Evolutionary conservation across 1,284 basidiomycete species (phyloP), one percentile per base, ranked within the genome.

Genomic region (Singerocomus rubriflavus): DNA sequence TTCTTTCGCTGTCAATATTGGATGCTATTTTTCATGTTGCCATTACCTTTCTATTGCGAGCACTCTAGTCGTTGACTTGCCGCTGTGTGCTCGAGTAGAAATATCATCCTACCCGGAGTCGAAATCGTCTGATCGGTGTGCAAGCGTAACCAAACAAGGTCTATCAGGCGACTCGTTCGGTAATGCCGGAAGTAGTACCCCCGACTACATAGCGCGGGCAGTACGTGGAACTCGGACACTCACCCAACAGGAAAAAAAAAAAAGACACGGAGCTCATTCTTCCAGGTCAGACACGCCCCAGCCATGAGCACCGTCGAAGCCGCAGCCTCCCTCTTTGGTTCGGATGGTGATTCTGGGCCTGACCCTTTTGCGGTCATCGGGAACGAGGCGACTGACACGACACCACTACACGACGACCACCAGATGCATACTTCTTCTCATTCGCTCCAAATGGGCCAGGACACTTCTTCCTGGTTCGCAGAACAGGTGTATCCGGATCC

Each of bases 301-400:
- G 49, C 62, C 57, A 86, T 85, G 82, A 78, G 73, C 66, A 72
- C 76, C 51, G 80, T 84, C 51, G 86, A 88, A 74, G 81, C 85
- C 59, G 88, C 88, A 43, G 85, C 88, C 48, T 81, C 85, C 51
- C 81, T 90, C 39, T 91, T 91, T 72, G 84, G 81, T 47, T 70
- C 78, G 39, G 77, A 81, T 26, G 73, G 55, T 40, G 77, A 88
- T 64, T 62, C 78, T 49, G 71, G 73, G 21, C 73, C 76, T 33
- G 86, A 88, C 71, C 81, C 80, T 38, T 89, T 89, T 69, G 77
- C 84, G 52, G 71, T 76, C 50, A 74, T 85, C 52, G 84, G 80
- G 37, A 69, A 65, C 57, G 67, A 70, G 48, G 62, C 59, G 49
- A 54, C 48, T 49, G 62, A 61, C 59, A 58, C 63, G 57, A 55